A percentile compares a stretch with the other conserved stretches of the same genome.
phyloP scores from a whole-genome alignment of 2,329 filamentous ascomycete species.

The Xylariales sp. region DNA sequence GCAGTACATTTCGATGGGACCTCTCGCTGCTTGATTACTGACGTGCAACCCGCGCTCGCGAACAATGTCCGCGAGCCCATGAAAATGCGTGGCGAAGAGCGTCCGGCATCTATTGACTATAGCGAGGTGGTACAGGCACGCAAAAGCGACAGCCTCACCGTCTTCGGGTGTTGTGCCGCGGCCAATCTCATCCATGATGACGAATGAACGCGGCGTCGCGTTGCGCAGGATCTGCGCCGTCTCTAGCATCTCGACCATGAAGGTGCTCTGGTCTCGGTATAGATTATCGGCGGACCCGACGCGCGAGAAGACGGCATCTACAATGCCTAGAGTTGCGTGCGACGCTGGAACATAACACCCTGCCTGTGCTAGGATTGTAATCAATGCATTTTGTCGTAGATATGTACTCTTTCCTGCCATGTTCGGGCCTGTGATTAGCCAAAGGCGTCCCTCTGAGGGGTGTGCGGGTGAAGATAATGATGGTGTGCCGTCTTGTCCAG shows the following conservation, averaged over 20 bases:
- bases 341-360: constrained; percentile 93
- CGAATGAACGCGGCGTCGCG: constrained; percentile 86
- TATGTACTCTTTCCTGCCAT: constrained; percentile 99
- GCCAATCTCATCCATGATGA: constrained; percentile 98
- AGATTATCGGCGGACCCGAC: constrained; percentile 95
- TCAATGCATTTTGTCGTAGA: constrained; percentile 92
- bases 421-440: constrained; percentile 86
- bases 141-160: constrained; percentile 89
- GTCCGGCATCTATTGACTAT: constrained; percentile 80
- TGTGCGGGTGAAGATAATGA: constrained; percentile 51
- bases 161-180: constrained; percentile 94
- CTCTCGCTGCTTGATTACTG: constrained; percentile 47
- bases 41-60: constrained; percentile 58
- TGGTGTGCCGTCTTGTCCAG: constrained; percentile 73
- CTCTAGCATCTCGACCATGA: constrained; percentile 99
- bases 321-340: constrained; percentile 86
- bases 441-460: constrained; percentile 67
- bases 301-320: constrained; percentile 96
- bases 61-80: constrained; percentile 83
- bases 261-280: constrained; percentile 94
- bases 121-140: constrained; percentile 85
- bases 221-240: constrained; percentile 89
- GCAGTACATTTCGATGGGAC: constrained; percentile 78
- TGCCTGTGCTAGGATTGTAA: constrained; percentile 91
- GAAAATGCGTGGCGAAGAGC: constrained; percentile 96